Evolutionary conservation across 2,329 filamentous ascomycete species (phyloP), one percentile per base, ranked within the genome.

Genomic region (Penicillium glabrum): DNA sequence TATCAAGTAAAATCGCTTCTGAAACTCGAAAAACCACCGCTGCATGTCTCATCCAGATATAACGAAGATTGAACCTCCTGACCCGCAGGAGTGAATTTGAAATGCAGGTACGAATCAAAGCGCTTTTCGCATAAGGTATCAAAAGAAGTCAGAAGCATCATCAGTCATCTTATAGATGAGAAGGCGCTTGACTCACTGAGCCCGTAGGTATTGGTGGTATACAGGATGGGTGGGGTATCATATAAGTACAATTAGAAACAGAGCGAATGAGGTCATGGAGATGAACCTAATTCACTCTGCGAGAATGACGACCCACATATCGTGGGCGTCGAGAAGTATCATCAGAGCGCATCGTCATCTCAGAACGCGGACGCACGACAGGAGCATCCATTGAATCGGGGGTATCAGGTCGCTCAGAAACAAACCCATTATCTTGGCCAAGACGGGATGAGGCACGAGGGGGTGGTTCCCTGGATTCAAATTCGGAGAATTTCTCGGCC

Each of bases 261-360:
- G n/a, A 33, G 26, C 46, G 35, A 39, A 57, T 14, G 19, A 47
- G 2, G 27, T 11, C 39, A 23, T 19, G n/a, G 16, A 44, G 41
- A 16, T 6, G 9, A 27, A 10, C 26, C 44, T n/a, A 37, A 43
- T 23, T 44, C 39, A 37, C 37, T 23, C 69, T 56, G 10, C 67
- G 64, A 51, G 68, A 56, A 44, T 68, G 64, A 29, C 71, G 69
- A 31, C 72, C 67, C 56, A 73, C 65, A 44, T 73, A 72, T 19
- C 71, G 55, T 3, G 68, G 69, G 23, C 68, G 64, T 19, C 70
- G 67, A 19, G 52, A 35, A n/a, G 54, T 27, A 3, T 67, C 64
- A 23, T 66, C 64, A 4, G 50, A 56, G 16, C 54, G 31, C 29
- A 50, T 27, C 3, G 54, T 47, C 44, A 55, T 56, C 35, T 61